These are phyloP conservation scores for Eremochloa ophiuroides DNA, from an alignment of 176 grass and related monocot species.

Conservation along the genomic window DNA sequence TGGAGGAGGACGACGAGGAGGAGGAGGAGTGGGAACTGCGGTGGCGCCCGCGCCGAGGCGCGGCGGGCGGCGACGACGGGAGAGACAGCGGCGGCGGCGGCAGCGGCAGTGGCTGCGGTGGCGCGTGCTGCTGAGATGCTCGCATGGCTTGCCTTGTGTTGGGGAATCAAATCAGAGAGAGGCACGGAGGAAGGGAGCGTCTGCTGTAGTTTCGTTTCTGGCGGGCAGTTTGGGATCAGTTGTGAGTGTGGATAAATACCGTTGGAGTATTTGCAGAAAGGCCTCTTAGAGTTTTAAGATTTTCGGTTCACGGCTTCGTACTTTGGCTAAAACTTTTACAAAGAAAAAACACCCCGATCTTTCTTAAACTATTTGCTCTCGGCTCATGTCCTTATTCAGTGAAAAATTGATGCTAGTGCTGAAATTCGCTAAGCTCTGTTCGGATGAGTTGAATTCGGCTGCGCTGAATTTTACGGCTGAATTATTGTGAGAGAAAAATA, in stretches of 20 bases:
- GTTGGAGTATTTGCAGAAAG: background rate
- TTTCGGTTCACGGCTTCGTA: background rate
- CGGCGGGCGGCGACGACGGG: constrained; percentile 6
- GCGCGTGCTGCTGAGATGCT: constrained; percentile 21
- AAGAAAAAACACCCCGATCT: background rate
- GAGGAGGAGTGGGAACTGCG: constrained; percentile 6
- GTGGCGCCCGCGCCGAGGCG: constrained; percentile 25
- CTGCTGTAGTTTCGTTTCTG: background rate
- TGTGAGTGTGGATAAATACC: background rate
- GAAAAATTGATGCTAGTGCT: background rate
- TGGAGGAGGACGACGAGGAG: background rate
- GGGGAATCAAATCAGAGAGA: too few relatives aligned
- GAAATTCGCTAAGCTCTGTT: too few relatives aligned
- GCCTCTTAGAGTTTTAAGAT: background rate
- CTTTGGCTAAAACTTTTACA: background rate
- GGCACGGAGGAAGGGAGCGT: background rate
- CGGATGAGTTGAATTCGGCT: too few relatives aligned
- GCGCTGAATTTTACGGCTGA: too few relatives aligned
- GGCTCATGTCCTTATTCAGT: background rate
- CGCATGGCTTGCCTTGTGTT: background rate
- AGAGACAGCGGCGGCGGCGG: constrained; percentile 50
- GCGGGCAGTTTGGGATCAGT: background rate
- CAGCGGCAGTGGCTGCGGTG: constrained; percentile 37
- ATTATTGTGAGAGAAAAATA: too few relatives aligned
- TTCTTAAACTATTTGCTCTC: background rate